Conservation (phyloP, 1,284 basidiomycete species). For the Boletus sp. region DNA sequence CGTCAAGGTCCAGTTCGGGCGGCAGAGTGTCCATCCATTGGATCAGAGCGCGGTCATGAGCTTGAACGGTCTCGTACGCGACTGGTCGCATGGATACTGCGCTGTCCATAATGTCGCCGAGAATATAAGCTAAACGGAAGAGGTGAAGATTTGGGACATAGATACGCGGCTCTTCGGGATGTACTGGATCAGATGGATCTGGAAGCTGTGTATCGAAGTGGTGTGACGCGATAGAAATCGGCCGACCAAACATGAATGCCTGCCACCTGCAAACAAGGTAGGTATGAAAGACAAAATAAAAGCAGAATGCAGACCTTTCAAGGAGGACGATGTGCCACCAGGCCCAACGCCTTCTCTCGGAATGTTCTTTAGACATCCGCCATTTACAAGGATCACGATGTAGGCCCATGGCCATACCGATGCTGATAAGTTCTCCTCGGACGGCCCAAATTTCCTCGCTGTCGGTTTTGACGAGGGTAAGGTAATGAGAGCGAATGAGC, state of each 20-base stretch:
- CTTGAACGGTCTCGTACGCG: slow-evolving; percentile 66
- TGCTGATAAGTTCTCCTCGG: slow-evolving; percentile 64
- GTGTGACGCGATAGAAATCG: slow-evolving; percentile 65
- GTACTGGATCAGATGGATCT: slow-evolving; percentile 53
- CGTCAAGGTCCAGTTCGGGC: slow-evolving; percentile 67
- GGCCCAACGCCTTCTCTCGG: slow-evolving; percentile 75
- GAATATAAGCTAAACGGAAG: slow-evolving; percentile 68
- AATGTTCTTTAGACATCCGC: slow-evolving; percentile 59
- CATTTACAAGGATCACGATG: slow-evolving; percentile 76
- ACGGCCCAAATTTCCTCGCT: slow-evolving; percentile 76
- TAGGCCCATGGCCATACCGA: slow-evolving; percentile 74
- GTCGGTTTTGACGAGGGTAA: slow-evolving; percentile 66
- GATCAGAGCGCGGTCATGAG: slow-evolving; percentile 61
- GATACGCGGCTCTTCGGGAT: slow-evolving; percentile 53
- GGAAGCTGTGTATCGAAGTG: slow-evolving; percentile 78
- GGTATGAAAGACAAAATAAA: slow-evolving; percentile 10
- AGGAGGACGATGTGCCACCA: slow-evolving; percentile 82
- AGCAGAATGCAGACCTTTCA: slow-evolving; percentile 51
- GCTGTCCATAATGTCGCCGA: slow-evolving; percentile 79
- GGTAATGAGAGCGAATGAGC: slow-evolving; percentile 64
- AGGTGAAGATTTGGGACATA: slow-evolving; percentile 71
- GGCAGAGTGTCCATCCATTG: slow-evolving; percentile 74
- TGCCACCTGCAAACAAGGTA: slow-evolving; percentile 56
- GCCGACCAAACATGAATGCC: slow-evolving; percentile 79
- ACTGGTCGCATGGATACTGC: slow-evolving; percentile 72